These are phyloP conservation scores for Mikania micrantha DNA, from an alignment of 129 eudicot genomes.

Conservation along the genomic window DNA sequence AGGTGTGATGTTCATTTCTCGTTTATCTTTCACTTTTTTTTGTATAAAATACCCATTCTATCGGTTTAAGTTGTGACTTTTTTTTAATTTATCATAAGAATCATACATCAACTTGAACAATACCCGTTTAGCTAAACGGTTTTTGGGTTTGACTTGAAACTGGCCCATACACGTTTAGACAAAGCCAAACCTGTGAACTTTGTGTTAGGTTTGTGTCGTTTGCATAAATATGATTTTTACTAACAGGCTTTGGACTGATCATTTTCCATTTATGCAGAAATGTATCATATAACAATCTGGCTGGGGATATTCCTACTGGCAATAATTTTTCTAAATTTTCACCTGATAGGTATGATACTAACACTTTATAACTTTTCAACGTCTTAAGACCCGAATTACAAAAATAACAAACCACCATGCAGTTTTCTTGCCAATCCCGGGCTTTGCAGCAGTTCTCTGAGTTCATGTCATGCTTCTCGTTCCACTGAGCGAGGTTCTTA, in stretches of 20 bases:
- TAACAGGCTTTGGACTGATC: not conserved
- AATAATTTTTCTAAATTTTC: conserved; percentile 90
- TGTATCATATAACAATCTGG: conserved; percentile 78
- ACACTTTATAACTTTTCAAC: not conserved
- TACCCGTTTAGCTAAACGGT: not conserved
- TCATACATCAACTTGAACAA: too few relatives aligned
- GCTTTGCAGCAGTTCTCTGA: conserved; percentile 72
- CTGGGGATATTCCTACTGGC: conserved; percentile 70
- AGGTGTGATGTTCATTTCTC: too few relatives aligned
- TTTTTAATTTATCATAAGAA: too few relatives aligned
- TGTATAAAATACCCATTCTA: too few relatives aligned
- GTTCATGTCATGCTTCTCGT: conserved; percentile 58
- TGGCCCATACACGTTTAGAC: not conserved
- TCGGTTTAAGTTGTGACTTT: too few relatives aligned
- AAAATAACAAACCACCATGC: not conserved
- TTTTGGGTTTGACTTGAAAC: not conserved
- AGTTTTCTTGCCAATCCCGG: conserved; percentile 80
- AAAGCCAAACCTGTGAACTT: not conserved
- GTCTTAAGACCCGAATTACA: not conserved
- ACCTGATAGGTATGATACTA: conserved; percentile 62
- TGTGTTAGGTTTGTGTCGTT: not conserved
- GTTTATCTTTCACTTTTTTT: too few relatives aligned
- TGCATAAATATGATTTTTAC: not conserved
- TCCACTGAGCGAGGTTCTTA: conserved; percentile 53
- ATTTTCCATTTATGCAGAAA: conserved; percentile 43